Conservation (phyloP, 129 eudicot genomes). For the Flaveria robusta region DNA sequence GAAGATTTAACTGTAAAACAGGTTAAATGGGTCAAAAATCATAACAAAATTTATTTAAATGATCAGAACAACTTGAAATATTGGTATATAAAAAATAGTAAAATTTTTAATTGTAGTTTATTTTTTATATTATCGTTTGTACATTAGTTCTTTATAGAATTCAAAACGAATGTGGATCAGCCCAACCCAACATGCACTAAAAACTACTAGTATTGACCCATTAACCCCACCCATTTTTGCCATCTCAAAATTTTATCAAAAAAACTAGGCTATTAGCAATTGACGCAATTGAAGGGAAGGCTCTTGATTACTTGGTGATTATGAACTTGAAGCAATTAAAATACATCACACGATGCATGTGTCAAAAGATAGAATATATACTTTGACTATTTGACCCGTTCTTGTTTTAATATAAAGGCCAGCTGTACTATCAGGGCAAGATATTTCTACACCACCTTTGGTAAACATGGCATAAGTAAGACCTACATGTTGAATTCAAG, state of each 20-base stretch:
- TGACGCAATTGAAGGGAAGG: not conserved
- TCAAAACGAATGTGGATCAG: not conserved
- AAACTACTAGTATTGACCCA: not conserved
- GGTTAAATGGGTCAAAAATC: not conserved
- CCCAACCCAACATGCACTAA: not conserved
- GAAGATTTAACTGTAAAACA: not conserved
- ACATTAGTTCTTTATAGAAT: not conserved
- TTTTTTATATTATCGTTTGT: not conserved
- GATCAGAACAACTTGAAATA: not conserved
- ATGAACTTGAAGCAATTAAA: not conserved
- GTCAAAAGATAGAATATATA: slow-evolving; percentile 40
- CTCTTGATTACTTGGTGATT: not conserved
- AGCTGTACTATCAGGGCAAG: slow-evolving; percentile 79
- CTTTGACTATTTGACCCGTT: slow-evolving; percentile 83
- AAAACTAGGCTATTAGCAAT: not conserved
- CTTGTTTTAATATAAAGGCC: slow-evolving; percentile 92
- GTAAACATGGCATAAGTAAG: slow-evolving; percentile 80
- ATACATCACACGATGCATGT: not conserved
- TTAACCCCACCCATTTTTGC: not conserved
- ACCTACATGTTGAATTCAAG: slow-evolving; percentile 54
- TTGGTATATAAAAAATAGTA: not conserved
- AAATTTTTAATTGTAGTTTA: not conserved
- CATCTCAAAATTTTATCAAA: not conserved
- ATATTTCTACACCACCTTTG: slow-evolving; percentile 56
- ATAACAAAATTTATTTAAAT: not conserved